Evolutionary conservation across 371 early-diverging fungal genomes (phyloP).

Genomic region (Actinomucor elegans): DNA sequence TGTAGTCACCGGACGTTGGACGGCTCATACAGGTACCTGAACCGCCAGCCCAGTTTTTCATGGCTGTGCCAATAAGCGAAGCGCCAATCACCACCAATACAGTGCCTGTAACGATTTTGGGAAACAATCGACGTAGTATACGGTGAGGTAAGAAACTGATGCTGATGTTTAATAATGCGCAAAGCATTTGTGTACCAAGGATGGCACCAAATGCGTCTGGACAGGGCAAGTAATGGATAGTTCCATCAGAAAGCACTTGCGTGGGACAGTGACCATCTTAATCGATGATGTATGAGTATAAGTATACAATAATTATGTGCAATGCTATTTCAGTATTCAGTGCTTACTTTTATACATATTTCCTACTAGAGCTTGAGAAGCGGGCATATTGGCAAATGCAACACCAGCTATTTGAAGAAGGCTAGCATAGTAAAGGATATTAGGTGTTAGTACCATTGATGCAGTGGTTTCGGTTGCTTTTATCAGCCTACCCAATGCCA

Average conservation of each 20-base stretch:
- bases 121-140: constrained; percentile 47
- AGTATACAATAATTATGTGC: too few species aligned
- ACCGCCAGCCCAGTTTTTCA: constrained; percentile 58
- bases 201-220: constrained; percentile 57
- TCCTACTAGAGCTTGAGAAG: constrained; percentile 19
- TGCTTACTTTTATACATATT: constrained; percentile 46
- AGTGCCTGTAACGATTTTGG: constrained; percentile 55
- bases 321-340: too few species aligned
- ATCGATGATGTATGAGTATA: too few species aligned
- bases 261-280: constrained; percentile 45
- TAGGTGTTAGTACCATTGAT: too few species aligned
- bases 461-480: too few species aligned
- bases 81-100: constrained; percentile 56
- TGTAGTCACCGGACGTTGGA: constrained; percentile 24
- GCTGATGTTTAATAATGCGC: constrained; percentile 43
- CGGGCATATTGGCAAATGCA: constrained; percentile 19
- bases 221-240: constrained; percentile 42
- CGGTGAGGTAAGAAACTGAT: constrained; percentile 53
- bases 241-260: constrained; percentile 33
- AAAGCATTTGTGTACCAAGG: constrained; percentile 55
- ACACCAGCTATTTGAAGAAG: constrained; percentile 28
- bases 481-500: too few species aligned
- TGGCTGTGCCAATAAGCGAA: constrained; percentile 42
- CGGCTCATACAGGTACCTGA: constrained; percentile 36
- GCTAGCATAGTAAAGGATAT: too few species aligned